Base-by-base conservation (phyloP, 371 early-diverging fungal species). In the Mortierella sp. region DNA sequence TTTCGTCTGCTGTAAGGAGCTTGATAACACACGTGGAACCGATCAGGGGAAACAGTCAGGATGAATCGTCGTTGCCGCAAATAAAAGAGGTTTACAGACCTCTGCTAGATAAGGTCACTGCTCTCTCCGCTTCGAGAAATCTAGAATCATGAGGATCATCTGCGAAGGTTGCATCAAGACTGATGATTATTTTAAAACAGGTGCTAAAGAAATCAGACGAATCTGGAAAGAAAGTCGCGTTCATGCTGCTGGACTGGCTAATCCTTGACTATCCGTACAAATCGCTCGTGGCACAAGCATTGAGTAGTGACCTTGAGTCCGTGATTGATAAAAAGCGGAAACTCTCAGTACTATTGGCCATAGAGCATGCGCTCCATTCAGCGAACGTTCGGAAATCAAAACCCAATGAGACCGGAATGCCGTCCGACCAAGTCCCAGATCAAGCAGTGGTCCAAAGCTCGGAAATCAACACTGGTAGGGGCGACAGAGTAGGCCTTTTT, bases 171-270 rank as follows among this genome's bases (percentile, higher is more conserved):
- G 7, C 1, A 1, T 16, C 3, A 33, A 13, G 19, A 19, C 16
- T 21, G 19, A 41, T 7, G 4, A 13, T 41, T 13, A 47, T 53
- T 15, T 11, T 32, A 13, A 7, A 21, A n/a, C 71, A 79, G 80
- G 52, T 71, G 15, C 59, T 79, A 43, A 79, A 71, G 24, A 74
- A 70, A 58, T 58, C 71, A 3, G 74, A 72, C 21, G 72, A 71
- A 10, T 13, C 50, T 19, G 71, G 38, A 32, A 79, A 68, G 40
- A 66, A 65, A 47, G 61, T 64, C 3, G 67, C 80, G 22, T 65
- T 67, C 21, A 19, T 70, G 0, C 62, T 79, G 16, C 19, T 79
- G 65, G 80, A 71, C 36, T 79, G 80, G 80, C 64, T 74, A 4
- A 16, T 79, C 4, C 22, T 70, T 15, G 65, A 65, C 5, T 64